phyloP scores from a whole-genome alignment of 2,329 filamentous ascomycete genomes.

The Fusarium citri region DNA sequence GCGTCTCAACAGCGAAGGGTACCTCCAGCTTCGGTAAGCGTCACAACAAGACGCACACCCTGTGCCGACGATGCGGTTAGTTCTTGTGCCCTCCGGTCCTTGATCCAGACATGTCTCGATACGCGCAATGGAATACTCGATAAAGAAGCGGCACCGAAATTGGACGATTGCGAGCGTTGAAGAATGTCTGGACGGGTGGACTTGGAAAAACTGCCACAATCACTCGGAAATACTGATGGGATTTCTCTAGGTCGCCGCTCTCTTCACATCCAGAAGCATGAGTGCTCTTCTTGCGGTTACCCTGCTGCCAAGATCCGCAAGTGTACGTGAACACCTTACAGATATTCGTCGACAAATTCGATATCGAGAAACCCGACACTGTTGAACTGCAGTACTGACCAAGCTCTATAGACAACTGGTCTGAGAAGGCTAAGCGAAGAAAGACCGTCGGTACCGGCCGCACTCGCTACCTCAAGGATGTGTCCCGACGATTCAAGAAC shows the following conservation, averaged over 20 bases:
- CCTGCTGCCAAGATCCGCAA: constrained; percentile 96
- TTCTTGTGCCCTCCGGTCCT: constrained; percentile 50
- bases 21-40: constrained; percentile 70
- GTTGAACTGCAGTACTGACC: constrained; percentile 34
- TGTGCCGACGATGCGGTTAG: constrained; percentile 98
- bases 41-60: constrained; percentile 98
- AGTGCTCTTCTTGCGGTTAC: constrained; percentile 95
- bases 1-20: constrained; percentile 63
- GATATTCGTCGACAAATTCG: constrained; percentile 13
- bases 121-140: constrained; percentile 23
- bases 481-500: constrained; percentile 96
- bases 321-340: constrained; percentile 76
- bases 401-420: constrained; percentile 87
- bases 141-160: constrained; percentile 16
- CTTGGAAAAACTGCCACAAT: constrained; percentile 4
- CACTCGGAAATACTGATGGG: constrained; percentile 43
- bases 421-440: constrained; percentile 99
- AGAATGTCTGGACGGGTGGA: constrained; percentile 23
- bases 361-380: constrained; percentile 15
- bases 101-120: constrained; percentile 30
- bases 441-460: constrained; percentile 98
- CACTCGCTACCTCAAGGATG: constrained; percentile 92
- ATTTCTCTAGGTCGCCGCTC: constrained; percentile 82
- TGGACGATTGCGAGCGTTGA: constrained; percentile 28
- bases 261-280: constrained; percentile 99